phyloP scores from a whole-genome alignment of 2,329 filamentous ascomycete genomes.

The Zalaria sp. region DNA sequence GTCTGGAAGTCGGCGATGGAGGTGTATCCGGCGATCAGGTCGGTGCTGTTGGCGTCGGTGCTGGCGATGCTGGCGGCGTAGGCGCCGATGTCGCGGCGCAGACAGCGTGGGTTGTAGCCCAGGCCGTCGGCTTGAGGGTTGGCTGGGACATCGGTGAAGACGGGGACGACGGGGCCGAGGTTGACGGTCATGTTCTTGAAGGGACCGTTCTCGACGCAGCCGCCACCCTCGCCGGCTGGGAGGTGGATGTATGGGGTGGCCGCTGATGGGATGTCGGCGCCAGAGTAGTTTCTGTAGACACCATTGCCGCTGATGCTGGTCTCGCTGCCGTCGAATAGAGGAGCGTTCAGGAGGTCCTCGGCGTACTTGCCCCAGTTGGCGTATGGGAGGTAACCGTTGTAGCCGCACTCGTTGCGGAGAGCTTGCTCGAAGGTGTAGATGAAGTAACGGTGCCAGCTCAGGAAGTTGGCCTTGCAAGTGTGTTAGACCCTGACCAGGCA shows the following conservation, averaged over 20 bases:
- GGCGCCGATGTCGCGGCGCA: slow-evolving; percentile 6
- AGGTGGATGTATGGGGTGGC: slow-evolving; percentile 13
- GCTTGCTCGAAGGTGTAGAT: slow-evolving; percentile 25
- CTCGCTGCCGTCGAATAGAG: slow-evolving; percentile 38
- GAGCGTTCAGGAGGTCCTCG: slow-evolving; percentile 24
- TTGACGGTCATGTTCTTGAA: slow-evolving; percentile 17
- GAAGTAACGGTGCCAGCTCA: slow-evolving; percentile 25
- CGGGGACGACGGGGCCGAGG: slow-evolving; percentile 5
- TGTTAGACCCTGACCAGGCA: not conserved
- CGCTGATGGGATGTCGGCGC: slow-evolving; percentile 2
- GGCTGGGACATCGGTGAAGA: not conserved
- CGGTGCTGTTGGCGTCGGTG: slow-evolving; percentile 4
- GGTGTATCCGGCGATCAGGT: slow-evolving; percentile 2
- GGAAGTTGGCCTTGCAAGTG: slow-evolving; percentile 12
- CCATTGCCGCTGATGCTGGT: slow-evolving; percentile 17
- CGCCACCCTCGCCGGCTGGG: slow-evolving; percentile 35
- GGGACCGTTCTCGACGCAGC: slow-evolving; percentile 35
- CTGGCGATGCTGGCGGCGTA: slow-evolving; percentile 1
- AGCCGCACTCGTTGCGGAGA: slow-evolving; percentile 23
- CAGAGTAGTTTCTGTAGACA: slow-evolving; percentile 2
- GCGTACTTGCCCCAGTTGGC: slow-evolving; percentile 37
- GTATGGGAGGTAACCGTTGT: slow-evolving; percentile 29
- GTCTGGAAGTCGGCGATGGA: slow-evolving; percentile 6
- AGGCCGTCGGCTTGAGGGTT: slow-evolving; percentile 5
- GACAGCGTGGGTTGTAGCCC: slow-evolving; percentile 8